A percentile compares a stretch with the other conserved stretches of the same genome.
Evolutionary conservation across 2,329 filamentous ascomycete genomes (phyloP).

Genomic region (Xylariaceae sp.): DNA sequence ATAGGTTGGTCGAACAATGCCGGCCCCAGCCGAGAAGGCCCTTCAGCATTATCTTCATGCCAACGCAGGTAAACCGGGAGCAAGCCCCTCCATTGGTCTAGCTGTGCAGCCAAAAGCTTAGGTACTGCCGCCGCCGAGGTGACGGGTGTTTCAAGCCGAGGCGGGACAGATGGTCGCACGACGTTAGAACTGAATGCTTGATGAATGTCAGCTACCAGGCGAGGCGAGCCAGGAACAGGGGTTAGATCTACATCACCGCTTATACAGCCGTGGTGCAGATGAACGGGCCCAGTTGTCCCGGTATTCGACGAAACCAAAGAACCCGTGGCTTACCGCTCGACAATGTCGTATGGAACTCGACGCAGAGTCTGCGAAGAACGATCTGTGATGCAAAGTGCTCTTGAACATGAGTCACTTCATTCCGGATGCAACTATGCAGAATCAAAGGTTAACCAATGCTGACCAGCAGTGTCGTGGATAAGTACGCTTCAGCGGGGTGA

Average conservation of each 20-base stretch:
- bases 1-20: constrained; percentile 14
- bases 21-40: constrained; percentile 29
- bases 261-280: too few species aligned
- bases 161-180: neutral
- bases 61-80: constrained; percentile 48
- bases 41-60: constrained; percentile 43
- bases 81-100: constrained; percentile 50
- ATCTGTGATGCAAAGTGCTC: constrained; percentile 55
- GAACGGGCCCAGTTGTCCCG: too few species aligned
- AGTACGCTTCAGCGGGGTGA: too few species aligned
- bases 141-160: constrained; percentile 2
- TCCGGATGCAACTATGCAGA: constrained; percentile 27
- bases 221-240: too few species aligned
- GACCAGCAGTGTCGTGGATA: too few species aligned
- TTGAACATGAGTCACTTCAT: constrained; percentile 46
- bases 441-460: neutral
- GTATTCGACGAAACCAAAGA: too few species aligned
- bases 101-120: constrained; percentile 43
- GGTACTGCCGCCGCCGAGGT: constrained; percentile 30
- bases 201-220: neutral
- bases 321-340: constrained; percentile 46
- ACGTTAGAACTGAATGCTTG: constrained; percentile 8
- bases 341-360: constrained; percentile 44
- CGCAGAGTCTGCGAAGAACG: constrained; percentile 44
- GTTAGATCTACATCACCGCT: too few species aligned